Evolutionary conservation across 2,329 filamentous ascomycete species (phyloP), one percentile per base, ranked within the genome.

Genomic region (Fusarium floridanum): DNA sequence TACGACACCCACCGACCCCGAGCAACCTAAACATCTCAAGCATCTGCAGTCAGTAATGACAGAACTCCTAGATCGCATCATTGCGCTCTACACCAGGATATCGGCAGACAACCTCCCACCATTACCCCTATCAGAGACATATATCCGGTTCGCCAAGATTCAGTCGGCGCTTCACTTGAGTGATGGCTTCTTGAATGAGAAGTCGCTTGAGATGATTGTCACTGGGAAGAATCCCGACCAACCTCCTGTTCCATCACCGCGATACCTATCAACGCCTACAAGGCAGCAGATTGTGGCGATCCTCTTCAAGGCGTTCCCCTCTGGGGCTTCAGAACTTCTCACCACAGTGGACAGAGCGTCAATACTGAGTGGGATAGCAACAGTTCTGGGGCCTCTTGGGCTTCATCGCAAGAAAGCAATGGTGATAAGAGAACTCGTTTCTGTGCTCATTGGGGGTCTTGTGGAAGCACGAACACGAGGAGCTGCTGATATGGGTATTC

Each of bases 401-500:
- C 90, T 96, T 70, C 91, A 95, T 68, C 90, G 97, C 67, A 98
- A 98, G 84, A 97, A 97, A 82, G 95, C 94, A 6, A 93, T 98
- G 84, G 91, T 98, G 1, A 89, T 98, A 77, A 92, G 94, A 76
- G 95, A 98, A 79, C 88, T 98, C 60, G 89, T 99, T 10, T 92
- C 92, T 5, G 91, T 95, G 17, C 87, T 98, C 45, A 94, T 97
- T 62, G 92, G 92, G 37, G 95, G 94, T 4, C 87, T 99, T 10
- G 92, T 98, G 6, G 95, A 98, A 82, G 97, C 97, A 17, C 90
- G 97, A 43, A 98, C 97, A 56, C 89, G 96, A 57, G 96, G 96
- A 36, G 97, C 97, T 45, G 95, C 97, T n/a, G 97, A 98, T 80
- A 94, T 97, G 79, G 97, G 96, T 5, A 94, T 99, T 39, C 96